phyloP scores from a whole-genome alignment of 441 rosid species.

The Pelargonium myrrhifolium region DNA sequence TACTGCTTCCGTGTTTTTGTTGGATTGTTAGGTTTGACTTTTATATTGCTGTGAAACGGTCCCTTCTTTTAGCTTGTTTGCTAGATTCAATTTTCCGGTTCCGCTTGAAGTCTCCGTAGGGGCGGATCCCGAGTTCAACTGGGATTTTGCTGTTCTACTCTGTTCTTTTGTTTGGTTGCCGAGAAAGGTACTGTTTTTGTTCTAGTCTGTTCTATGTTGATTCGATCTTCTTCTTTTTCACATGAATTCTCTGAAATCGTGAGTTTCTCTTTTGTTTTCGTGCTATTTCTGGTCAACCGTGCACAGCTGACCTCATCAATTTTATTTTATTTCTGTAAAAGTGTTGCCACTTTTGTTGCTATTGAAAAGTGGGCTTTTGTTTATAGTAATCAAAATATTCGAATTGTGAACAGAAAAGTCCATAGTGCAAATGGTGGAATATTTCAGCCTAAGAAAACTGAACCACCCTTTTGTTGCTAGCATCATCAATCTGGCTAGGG shows the following conservation, averaged over 20 bases:
- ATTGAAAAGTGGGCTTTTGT: background rate
- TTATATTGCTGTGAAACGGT: no score
- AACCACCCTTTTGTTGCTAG: slow-evolving; percentile 6
- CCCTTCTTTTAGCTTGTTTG: no score
- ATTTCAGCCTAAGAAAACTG: background rate
- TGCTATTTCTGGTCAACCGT: slow-evolving; percentile 13
- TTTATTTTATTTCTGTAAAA: background rate
- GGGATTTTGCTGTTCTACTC: no score
- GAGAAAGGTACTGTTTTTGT: no score
- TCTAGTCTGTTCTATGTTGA: no score
- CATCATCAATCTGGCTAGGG: background rate
- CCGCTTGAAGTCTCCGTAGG: no score
- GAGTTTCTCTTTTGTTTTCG: background rate
- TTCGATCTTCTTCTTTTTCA: no score
- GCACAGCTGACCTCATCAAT: slow-evolving; percentile 7
- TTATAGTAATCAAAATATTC: background rate
- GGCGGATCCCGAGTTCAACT: no score
- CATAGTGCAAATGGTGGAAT: background rate
- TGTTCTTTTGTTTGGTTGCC: no score
- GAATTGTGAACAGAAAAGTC: slow-evolving; percentile 1
- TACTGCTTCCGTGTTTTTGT: no score
- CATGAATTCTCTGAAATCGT: background rate
- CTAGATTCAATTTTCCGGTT: no score
- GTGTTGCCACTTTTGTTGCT: slow-evolving; percentile 2
- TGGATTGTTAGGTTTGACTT: no score